Evolutionary conservation across 805 yeast genomes (phyloP), one percentile per base, ranked within the genome.

Genomic region (Candida maris): DNA sequence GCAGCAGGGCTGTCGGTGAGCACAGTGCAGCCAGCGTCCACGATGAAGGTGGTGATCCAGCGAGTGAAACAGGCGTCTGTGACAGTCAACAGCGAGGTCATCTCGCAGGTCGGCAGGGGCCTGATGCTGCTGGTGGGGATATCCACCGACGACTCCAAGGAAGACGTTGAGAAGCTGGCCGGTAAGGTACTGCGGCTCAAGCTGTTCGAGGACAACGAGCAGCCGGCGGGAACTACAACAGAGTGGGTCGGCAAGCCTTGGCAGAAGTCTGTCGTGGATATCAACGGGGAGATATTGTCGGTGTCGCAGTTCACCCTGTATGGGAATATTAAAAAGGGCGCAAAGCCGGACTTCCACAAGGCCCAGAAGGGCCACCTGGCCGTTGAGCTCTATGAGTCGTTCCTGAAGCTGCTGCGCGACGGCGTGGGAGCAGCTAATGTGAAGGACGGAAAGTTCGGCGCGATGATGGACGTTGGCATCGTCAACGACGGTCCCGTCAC

Each of bases 401-500:
- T 86, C 41, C 57, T 85, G 37, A 32, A 37, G 2, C 54, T 65
- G 16, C 60, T 85, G 39, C 60, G 67, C 41, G 52, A 48, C 1
- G 74, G 73, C n/a, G 42, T 86, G 39, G 85, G 85, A 0, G 71
- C 67, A 1, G 78, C 70, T 0, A 76, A 75, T 31, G 95, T 88
- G 3, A 72, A 81, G 45, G 96, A 89, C 51, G 98, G 98, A 3
- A 68, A 76, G 37, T 93, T 93, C 57, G 98, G 97, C 0, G 97
- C 91, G 8, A 85, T 91, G 96, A 93, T 93, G 98, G 95, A 86
- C 45, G 96, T 94, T 12, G 73, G 73, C 1, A 61, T 91, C 42
- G 77, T 81, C 10, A 93, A 93, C 53, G 97, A 91, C 51, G 97
- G 97, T 1, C 97, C 97, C 0, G 87, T 85, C 1, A 91, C 97